Conservation (phyloP, 192 early-diverging fungal species). For the Coemansia guatemalensis region DNA sequence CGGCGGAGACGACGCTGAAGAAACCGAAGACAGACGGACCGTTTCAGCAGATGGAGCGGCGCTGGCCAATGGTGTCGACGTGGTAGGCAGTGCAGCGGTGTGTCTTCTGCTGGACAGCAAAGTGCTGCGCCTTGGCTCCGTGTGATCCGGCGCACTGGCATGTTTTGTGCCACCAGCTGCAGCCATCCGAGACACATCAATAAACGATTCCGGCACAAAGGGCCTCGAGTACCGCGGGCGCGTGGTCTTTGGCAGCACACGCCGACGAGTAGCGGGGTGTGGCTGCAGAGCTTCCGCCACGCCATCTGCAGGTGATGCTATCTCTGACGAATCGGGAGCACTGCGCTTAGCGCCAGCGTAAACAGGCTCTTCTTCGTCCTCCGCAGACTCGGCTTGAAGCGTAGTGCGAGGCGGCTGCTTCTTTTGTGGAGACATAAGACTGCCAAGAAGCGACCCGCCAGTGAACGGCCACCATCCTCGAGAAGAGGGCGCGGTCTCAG, state of each 20-base stretch:
- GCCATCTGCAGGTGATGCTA: constrained; percentile 1
- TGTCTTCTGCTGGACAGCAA: constrained; percentile 17
- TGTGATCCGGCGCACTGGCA: constrained; percentile 5
- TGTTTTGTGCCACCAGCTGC: constrained; percentile 12
- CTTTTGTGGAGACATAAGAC: constrained; percentile 7
- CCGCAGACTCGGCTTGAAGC: too few relatives aligned
- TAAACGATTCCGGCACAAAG: constrained; percentile 37
- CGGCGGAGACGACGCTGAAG: background rate
- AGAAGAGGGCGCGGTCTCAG: constrained; percentile 1
- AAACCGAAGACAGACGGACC: constrained; percentile 4
- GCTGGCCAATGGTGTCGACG: constrained; percentile 5
- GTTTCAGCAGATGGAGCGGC: constrained; percentile 5
- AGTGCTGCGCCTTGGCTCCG: constrained; percentile 12
- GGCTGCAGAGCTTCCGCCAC: background rate
- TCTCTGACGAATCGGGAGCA: background rate
- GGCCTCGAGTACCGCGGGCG: constrained; percentile 5
- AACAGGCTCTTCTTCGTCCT: too few relatives aligned
- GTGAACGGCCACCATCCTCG: constrained; percentile 43
- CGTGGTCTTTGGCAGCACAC: constrained; percentile 13
- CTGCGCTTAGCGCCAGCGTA: too few relatives aligned
- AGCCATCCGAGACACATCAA: constrained; percentile 25
- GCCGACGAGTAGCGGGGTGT: background rate
- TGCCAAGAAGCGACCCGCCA: constrained; percentile 19
- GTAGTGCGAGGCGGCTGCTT: background rate
- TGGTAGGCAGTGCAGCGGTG: background rate